Base-by-base conservation (phyloP, 2,329 filamentous ascomycete species). In the Diaporthe eres region DNA sequence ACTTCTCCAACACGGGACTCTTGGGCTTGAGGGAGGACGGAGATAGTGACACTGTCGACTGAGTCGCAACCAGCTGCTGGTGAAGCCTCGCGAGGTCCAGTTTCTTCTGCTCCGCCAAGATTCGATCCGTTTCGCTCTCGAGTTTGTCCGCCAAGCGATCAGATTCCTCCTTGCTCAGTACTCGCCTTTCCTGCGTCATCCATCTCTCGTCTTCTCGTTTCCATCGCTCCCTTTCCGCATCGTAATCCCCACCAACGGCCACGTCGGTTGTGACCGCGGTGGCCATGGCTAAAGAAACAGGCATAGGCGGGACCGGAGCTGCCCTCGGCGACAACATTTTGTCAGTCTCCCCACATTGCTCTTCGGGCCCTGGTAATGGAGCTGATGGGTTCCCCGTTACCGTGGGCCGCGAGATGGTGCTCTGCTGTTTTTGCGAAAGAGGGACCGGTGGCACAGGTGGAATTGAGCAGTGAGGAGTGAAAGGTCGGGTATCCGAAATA, bases 91-190 rank as follows among this genome's bases (percentile, higher is more conserved):
- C 84, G 31, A 88, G 83, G 77, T 89, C 86, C 72, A 86, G 85
- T 79, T 85, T 87, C 81, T 87, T 88, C 80, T 89, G 87, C 77
- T 89, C 87, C 34, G 86, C 85, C 60, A 88, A 81, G 60, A 87
- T 85, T 76, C 87, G 86, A 78, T 89, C 85, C 47, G 85, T 87
- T 78, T 90, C 88, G 51, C 84, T 85, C 76, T 88, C 85, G 72
- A 86, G 83, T 74, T 84, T 85, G 77, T 84, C 81, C 22, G 82
- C 83, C 80, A 82, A 82, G 65, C 79, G 81, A 53, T 82, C 80
- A 55, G 79, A 78, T 65, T 81, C 81, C 70, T 81, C 77, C 78
- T 75, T 74, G 75, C 75, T 71, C 73, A 68, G 65, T 74, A 75
- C 61, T 65, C 70, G 68, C 72, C 74, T 51, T 68, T 73, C 57